Base-by-base conservation (phyloP, 768 basidiomycete genomes). In the Wakefieldia striispora region DNA sequence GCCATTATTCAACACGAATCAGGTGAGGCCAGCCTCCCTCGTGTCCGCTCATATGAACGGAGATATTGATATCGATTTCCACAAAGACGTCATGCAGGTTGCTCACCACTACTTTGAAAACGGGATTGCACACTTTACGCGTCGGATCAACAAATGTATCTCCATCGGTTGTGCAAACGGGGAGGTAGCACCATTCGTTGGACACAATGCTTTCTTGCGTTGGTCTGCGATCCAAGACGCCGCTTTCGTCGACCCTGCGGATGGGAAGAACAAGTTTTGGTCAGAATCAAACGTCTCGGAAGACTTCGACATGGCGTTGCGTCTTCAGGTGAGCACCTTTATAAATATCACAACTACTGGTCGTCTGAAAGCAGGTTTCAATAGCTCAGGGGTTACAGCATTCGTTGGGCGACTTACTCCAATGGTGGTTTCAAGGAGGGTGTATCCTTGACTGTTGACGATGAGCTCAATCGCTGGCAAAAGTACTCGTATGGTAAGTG, bases 191-290 rank as follows among this genome's bases (percentile, higher is more conserved):
- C 88, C 89, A 4, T 91, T 91, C 57, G 89, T 91, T 21, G 89
- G 89, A 7, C 90, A 92, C 67, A 91, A 93, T 48, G 90, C 91
- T 10, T 95, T 94, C 69, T 72, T 94, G 34, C 82, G 91, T 23
- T 95, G 92, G 92, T 82, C 83, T 3, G 91, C 92, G 1, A 72
- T 94, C n/a, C 92, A 95, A 65, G 92, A 93, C 43, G 88, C 89
- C 0, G 79, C 87, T 9, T 88, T 88, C 54, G 60, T 84, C 34
- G 88, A 93, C 58, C 49, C 57, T 6, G 53, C 45, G 6, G 61
- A 63, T 33, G 71, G 71, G 73, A 24, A 91, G 87, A 62, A 86
- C 88, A 82, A 81, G 69, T 77, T 83, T 53, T 84, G 83, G 82
- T 83, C 83, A 12, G 83, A 84, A 64, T 68, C 72, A 9, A 81